phyloP scores from a whole-genome alignment of 495 filamentous ascomycete genomes.

The Daldinia childiae region DNA sequence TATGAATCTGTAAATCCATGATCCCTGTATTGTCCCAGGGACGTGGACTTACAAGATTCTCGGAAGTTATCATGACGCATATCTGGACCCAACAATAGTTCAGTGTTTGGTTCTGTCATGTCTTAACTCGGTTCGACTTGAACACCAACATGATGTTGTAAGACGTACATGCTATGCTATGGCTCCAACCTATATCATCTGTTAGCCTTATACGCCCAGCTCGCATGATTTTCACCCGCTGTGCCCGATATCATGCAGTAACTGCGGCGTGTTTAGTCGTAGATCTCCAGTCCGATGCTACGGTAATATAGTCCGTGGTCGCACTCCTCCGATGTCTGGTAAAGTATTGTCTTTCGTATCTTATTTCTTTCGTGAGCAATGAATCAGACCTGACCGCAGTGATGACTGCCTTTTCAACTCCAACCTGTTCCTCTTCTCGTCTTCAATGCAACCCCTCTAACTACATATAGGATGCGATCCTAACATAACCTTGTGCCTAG shows the following conservation, averaged over 20 bases:
- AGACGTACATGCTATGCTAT: neutral
- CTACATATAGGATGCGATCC: conserved; percentile 36
- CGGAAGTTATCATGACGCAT: conserved; percentile 3
- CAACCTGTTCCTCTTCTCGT: conserved; percentile 24
- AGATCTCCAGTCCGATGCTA: conserved; percentile 28
- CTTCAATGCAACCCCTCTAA: conserved; percentile 30
- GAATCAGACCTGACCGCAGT: conserved; percentile 11
- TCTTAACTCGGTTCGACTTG: conserved; percentile 9
- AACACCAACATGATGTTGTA: conserved; percentile 1
- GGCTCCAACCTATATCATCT: conserved; percentile 12
- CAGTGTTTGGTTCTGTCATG: neutral
- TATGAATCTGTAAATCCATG: neutral
- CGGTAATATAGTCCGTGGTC: conserved; percentile 20
- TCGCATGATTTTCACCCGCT: conserved; percentile 19
- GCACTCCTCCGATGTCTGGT: conserved; percentile 13
- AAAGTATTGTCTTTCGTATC: conserved; percentile 14
- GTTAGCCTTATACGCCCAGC: conserved; percentile 16
- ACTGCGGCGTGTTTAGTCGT: conserved; percentile 19
- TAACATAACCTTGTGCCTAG: conserved; percentile 34
- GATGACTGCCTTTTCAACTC: conserved; percentile 13
- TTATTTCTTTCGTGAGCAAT: neutral
- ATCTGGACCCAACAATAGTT: conserved; percentile 8
- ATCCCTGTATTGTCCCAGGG: conserved; percentile 2
- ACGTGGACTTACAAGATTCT: neutral
- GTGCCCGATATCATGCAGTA: conserved; percentile 16